Conservation (phyloP, 164 flowering plant genomes). For the Kingdonia uniflora region DNA sequence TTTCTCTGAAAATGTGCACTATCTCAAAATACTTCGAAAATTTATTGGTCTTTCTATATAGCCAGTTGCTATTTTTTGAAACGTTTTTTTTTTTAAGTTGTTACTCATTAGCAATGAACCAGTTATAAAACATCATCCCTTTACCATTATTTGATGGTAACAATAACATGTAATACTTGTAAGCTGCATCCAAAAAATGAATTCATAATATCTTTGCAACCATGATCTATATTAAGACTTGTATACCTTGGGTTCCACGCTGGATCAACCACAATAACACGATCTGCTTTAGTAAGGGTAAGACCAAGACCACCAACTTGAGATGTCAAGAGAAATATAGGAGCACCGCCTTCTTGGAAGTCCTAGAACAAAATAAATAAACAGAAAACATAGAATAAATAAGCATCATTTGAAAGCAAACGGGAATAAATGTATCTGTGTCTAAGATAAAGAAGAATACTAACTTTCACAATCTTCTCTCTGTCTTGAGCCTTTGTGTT, state of each 20-base stretch:
- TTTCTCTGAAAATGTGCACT: too few relatives aligned
- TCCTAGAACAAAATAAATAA: slow-evolving; percentile 37
- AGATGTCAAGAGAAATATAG: slow-evolving; percentile 90
- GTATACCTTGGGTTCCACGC: slow-evolving; percentile 99
- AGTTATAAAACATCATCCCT: too few relatives aligned
- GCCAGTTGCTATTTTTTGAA: too few relatives aligned
- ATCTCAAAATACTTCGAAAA: too few relatives aligned
- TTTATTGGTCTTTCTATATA: too few relatives aligned
- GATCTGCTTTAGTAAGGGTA: slow-evolving; percentile 94
- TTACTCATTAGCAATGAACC: too few relatives aligned
- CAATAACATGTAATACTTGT: too few relatives aligned
- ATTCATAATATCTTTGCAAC: too few relatives aligned
- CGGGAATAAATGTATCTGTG: neutral
- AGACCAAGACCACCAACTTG: slow-evolving; percentile 99
- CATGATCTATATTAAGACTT: neutral
- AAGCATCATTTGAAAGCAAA: neutral
- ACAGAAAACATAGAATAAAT: neutral
- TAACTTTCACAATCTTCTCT: slow-evolving; percentile 65
- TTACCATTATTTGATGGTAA: too few relatives aligned
- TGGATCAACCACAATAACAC: slow-evolving; percentile 99
- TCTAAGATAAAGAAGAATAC: slow-evolving; percentile 12
- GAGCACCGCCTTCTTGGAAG: slow-evolving; percentile 84
- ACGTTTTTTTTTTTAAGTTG: too few relatives aligned
- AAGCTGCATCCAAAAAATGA: too few relatives aligned
- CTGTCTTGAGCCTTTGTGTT: slow-evolving; percentile 83